These are phyloP conservation scores for Backusella tuberculispora DNA, from an alignment of 192 early-diverging fungal genomes.

Conservation along the genomic window DNA sequence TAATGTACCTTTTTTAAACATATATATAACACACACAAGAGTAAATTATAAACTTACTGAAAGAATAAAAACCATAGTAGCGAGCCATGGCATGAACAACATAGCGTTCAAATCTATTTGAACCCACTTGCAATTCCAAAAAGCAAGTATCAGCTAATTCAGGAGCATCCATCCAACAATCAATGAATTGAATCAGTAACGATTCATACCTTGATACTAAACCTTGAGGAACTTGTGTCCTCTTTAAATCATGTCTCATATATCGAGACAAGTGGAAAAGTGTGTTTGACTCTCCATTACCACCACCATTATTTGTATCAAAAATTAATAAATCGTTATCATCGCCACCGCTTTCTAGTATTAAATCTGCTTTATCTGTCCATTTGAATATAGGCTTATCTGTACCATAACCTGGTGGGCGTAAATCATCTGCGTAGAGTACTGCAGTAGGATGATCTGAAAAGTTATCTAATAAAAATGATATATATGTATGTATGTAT, in stretches of 20 bases:
- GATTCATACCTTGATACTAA: conserved; percentile 52
- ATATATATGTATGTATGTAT: background rate
- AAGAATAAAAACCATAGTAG: conserved; percentile 50
- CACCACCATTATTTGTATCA: background rate
- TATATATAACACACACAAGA: background rate
- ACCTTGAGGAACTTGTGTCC: conserved; percentile 52
- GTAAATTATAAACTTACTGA: conserved; percentile 48
- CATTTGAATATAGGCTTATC: background rate
- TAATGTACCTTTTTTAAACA: background rate
- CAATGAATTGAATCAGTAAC: conserved; percentile 49
- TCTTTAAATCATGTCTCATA: conserved; percentile 51
- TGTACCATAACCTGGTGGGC: conserved; percentile 49
- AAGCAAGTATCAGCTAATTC: conserved; percentile 19
- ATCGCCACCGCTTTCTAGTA: background rate
- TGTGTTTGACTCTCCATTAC: background rate
- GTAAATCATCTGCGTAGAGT: conserved; percentile 51
- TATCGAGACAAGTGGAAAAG: conserved; percentile 39
- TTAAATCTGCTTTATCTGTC: background rate
- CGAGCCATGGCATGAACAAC: conserved; percentile 51
- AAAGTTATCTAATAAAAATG: conserved; percentile 52
- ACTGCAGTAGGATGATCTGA: conserved; percentile 54
- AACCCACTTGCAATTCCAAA: conserved; percentile 48
- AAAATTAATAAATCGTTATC: background rate
- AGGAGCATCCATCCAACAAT: conserved; percentile 25
- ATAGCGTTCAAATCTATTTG: conserved; percentile 55